phyloP scores from a whole-genome alignment of 345 rosid genomes.

The Brassica carinata region DNA sequence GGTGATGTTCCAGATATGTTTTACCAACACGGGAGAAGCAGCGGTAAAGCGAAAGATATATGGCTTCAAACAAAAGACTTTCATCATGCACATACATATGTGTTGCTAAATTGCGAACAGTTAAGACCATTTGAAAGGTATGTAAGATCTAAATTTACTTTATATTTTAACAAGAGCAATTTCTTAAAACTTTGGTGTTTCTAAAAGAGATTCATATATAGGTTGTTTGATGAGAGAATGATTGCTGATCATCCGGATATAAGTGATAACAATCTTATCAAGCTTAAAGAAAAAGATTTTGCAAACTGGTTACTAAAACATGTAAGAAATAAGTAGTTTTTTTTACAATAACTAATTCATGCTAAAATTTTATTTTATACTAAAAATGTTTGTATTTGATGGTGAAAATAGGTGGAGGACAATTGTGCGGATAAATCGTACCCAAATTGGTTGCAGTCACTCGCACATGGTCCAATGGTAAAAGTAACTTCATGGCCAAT shows the following conservation, averaged over 20 bases:
- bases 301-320: background rate
- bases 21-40: background rate
- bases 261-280: background rate
- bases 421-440: background rate
- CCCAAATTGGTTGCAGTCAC: background rate
- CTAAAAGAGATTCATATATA: background rate
- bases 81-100: conserved; percentile 4
- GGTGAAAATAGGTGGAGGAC: background rate
- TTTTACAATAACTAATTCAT: too few species aligned
- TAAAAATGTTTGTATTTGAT: background rate
- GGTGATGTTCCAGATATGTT: background rate
- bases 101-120: background rate
- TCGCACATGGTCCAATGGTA: background rate
- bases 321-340: background rate
- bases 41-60: background rate
- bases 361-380: background rate
- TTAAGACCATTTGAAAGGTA: conserved; percentile 13
- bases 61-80: background rate
- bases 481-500: background rate
- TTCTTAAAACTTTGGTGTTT: background rate
- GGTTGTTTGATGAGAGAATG: background rate
- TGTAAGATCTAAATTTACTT: background rate
- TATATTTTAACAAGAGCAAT: background rate
- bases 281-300: background rate
- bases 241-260: background rate